Conservation (phyloP, 2,329 filamentous ascomycete species). For the Clarireedia paspali region DNA sequence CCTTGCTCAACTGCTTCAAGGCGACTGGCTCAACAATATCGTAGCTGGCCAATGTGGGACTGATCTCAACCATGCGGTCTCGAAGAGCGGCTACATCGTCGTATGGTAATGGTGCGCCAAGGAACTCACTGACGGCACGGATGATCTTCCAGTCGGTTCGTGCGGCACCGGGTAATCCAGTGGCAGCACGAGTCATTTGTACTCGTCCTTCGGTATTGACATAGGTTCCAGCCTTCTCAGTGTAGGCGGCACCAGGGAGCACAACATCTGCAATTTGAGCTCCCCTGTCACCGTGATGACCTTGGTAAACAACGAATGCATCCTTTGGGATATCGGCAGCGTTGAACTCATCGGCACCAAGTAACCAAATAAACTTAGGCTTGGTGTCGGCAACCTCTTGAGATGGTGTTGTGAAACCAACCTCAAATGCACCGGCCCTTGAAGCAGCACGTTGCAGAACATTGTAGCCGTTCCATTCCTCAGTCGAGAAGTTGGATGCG, state of each 20-base stretch:
- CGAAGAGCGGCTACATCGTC: conserved; percentile 85
- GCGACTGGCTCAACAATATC: conserved; percentile 82
- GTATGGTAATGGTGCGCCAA: conserved; percentile 80
- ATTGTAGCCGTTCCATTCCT: conserved; percentile 97
- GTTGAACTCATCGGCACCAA: conserved; percentile 87
- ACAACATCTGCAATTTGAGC: conserved; percentile 90
- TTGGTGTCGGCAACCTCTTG: conserved; percentile 72
- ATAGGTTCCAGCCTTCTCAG: conserved; percentile 92
- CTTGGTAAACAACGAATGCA: conserved; percentile 95
- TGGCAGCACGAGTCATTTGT: conserved; percentile 87
- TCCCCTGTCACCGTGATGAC: conserved; percentile 91
- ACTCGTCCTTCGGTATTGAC: conserved; percentile 97
- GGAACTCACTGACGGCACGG: conserved; percentile 83
- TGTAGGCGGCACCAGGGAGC: conserved; percentile 91
- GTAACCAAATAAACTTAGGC: conserved; percentile 93
- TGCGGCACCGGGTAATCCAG: conserved; percentile 78
- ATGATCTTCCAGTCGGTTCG: conserved; percentile 99
- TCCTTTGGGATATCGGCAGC: conserved; percentile 86
- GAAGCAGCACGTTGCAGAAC: conserved; percentile 91
- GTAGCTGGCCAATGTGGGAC: conserved; percentile 80
- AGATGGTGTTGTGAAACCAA: conserved; percentile 87
- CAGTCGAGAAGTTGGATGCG: conserved; percentile 75
- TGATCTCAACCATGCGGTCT: conserved; percentile 93
- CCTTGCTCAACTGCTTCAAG: conserved; percentile 71
- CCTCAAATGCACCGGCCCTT: conserved; percentile 85